Conservation (phyloP, 257 asterid species). For the Nicotiana knightiana region DNA sequence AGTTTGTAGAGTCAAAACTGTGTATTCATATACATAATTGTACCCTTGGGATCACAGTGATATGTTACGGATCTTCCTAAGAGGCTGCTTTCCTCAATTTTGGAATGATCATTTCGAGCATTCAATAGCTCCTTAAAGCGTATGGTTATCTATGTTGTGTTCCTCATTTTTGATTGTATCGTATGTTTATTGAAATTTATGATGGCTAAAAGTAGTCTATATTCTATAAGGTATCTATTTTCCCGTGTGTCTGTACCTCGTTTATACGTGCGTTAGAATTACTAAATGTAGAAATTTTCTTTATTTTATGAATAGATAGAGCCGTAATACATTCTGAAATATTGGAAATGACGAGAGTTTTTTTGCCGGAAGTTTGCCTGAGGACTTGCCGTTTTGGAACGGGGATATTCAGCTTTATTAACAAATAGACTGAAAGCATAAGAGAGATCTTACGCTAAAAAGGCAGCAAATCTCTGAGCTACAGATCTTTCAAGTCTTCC, state of each 20-base stretch:
- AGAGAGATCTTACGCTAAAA: too few species aligned
- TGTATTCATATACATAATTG: constrained; percentile 2
- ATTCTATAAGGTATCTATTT: background rate
- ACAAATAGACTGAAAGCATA: background rate
- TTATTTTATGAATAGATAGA: background rate
- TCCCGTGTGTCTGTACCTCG: background rate
- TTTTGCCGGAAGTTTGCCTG: too few species aligned
- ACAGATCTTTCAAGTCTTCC: too few species aligned
- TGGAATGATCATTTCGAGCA: background rate
- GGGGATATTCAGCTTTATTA: background rate
- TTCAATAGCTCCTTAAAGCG: background rate
- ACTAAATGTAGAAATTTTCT: background rate
- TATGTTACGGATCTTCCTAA: background rate
- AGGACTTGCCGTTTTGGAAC: background rate
- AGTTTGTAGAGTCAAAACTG: background rate
- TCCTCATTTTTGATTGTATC: background rate
- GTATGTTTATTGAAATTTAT: background rate
- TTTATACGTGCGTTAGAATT: background rate
- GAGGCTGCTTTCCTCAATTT: background rate
- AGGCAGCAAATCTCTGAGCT: too few species aligned
- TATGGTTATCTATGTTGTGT: background rate
- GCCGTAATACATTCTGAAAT: background rate
- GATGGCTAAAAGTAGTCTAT: background rate
- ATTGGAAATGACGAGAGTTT: background rate
- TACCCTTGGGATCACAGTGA: background rate